Conservation (phyloP, 768 basidiomycete genomes). For the Clitopilus hobsonii region DNA sequence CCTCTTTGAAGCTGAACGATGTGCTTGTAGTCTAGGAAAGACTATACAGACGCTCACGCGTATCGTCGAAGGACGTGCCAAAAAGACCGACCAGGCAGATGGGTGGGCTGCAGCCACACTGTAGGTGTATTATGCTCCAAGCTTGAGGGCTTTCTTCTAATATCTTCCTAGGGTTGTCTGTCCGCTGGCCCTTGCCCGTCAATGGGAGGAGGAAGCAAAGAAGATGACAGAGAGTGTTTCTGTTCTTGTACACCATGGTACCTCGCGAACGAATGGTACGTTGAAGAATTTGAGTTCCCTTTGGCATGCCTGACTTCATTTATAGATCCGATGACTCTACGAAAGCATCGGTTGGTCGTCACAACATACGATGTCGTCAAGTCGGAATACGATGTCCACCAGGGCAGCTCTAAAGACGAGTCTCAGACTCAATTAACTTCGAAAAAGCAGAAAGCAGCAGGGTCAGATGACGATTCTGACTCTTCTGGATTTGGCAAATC, state of each 20-base stretch:
- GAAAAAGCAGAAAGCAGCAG: conserved; percentile 25
- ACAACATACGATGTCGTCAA: conserved; percentile 86
- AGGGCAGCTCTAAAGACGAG: conserved; percentile 50
- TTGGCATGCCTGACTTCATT: not conserved
- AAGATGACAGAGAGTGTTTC: conserved; percentile 63
- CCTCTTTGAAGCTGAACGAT: conserved; percentile 2
- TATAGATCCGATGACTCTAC: conserved; percentile 51
- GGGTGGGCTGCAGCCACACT: conserved; percentile 72
- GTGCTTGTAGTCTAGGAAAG: conserved; percentile 60
- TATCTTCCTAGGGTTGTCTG: conserved; percentile 64
- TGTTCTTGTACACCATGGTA: conserved; percentile 83
- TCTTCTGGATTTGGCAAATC: conserved; percentile 40
- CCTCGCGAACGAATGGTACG: conserved; percentile 64
- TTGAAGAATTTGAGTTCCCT: not conserved
- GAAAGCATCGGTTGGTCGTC: conserved; percentile 65
- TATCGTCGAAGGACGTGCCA: conserved; percentile 78
- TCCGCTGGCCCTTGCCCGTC: conserved; percentile 81
- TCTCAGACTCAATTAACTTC: conserved; percentile 38
- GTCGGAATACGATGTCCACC: conserved; percentile 65
- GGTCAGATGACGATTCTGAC: conserved; percentile 31
- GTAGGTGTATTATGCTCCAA: conserved; percentile 38
- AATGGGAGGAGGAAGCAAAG: conserved; percentile 86
- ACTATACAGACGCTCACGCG: conserved; percentile 89
- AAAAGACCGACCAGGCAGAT: conserved; percentile 61
- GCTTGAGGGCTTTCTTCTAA: not conserved